Percentiles rank a stretch among this genome's conserved stretches.
These are phyloP conservation scores for Trichosporon ovoides DNA, from an alignment of 1,284 basidiomycete species.

Conservation along the genomic window DNA sequence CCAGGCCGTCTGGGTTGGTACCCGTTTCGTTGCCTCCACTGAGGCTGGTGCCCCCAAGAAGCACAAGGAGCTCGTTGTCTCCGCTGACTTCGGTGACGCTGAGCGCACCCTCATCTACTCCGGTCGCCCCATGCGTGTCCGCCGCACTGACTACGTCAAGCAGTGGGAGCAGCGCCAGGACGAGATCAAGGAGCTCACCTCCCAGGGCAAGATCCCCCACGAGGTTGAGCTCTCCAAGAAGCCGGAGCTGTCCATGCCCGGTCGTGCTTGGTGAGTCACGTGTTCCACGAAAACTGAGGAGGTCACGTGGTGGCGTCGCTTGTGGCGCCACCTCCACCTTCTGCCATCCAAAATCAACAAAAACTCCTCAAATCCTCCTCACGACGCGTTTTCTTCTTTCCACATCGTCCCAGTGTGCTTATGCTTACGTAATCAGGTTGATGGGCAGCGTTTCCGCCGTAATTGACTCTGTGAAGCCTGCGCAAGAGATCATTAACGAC, in stretches of 20 bases:
- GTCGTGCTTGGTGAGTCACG: slow-evolving; percentile 19
- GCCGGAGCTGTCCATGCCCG: slow-evolving; percentile 20
- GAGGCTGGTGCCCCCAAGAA: slow-evolving; percentile 22
- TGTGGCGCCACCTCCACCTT: not conserved
- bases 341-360: no score
- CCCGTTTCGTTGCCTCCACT: slow-evolving; percentile 69
- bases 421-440: slow-evolving; percentile 46
- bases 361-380: no score
- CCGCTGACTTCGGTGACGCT: slow-evolving; percentile 45
- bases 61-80: slow-evolving; percentile 32
- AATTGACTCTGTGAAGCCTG: slow-evolving; percentile 70
- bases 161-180: slow-evolving; percentile 55
- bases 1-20: slow-evolving; percentile 82
- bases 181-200: slow-evolving; percentile 60
- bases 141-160: slow-evolving; percentile 71
- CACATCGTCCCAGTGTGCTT: not conserved
- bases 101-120: slow-evolving; percentile 81
- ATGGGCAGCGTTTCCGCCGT: slow-evolving; percentile 74
- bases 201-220: slow-evolving; percentile 69
- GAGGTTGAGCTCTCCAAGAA: slow-evolving; percentile 58
- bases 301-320: no score
- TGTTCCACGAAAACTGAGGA: no score
- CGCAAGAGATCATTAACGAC: slow-evolving; percentile 70
- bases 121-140: slow-evolving; percentile 77
- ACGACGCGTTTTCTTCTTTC: not conserved